Base-by-base conservation (phyloP, 148 eudicot genomes). In the Talinum fruticosum region DNA sequence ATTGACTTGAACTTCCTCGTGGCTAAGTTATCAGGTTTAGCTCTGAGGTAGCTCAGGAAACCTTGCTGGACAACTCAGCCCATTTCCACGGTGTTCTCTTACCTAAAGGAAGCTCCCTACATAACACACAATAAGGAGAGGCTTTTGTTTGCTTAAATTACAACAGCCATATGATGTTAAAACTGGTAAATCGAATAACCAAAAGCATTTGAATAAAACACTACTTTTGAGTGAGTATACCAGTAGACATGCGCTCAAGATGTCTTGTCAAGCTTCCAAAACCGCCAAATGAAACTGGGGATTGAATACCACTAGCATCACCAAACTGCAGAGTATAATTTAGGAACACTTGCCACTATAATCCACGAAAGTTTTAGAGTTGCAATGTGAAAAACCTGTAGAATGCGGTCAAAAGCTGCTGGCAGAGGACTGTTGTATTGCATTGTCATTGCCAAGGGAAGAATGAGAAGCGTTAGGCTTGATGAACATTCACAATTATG, bases 181-280 rank as follows among this genome's bases (percentile, higher is more conserved):
- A 12, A 69, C 2, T 30, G 32, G 73, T 45, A 41, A 24, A 5
- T 37, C 38, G 36, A 75, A 28, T 16, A 12, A 18, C 35, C 34
- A 41, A 10, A 37, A 30, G 19, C 54, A 53, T 53, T 34, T 30
- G 5, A 79, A 79, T 14, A 28, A 65, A 24, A 77, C 30, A 26
- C 72, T 44, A 33, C 41, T 66, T 24, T 68, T 5, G 4, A 37
- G 65, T 10, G 29, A 71, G 35, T 57, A 33, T 82, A 82, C 99
- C 99, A 77, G 86, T 78, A 79, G 99, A 86, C 76, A 96, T 78
- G 88, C 99, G 87, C 59, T 87, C 93, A 75, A 96, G 92, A 57
- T 96, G 99, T 87, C 99, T 91, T 61, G 99, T 96, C 89, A 96
- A 91, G 88, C 99, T 96, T 73, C 99, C 99, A 75, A 96, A 96